Base-by-base conservation (phyloP, 2,329 filamentous ascomycete species). In the Dactylellina drechsleri region DNA sequence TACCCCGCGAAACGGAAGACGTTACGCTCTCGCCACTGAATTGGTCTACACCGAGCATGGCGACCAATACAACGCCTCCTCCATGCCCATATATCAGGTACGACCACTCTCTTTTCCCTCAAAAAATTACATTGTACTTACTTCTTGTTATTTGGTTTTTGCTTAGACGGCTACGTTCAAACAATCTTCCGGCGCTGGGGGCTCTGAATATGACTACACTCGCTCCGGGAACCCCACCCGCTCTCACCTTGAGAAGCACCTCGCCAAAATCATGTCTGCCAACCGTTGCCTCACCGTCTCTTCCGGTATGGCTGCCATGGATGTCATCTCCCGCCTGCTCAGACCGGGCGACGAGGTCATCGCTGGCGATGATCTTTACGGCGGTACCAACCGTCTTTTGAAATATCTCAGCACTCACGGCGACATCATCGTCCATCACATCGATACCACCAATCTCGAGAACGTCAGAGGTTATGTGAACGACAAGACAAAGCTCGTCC, bases 231-330 rank as follows among this genome's bases (percentile, higher is more conserved):
- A 99, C 82, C 95, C 95, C 16, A 99, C 95, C 71, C 89, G 95
- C 78, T 96, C 94, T 40, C 95, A 99, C 81, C 88, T 99, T 77
- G 95, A 99, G 85, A 89, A 94, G 72, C 95, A 99, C 83, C 86
- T 99, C 79, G 95, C 96, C 80, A 99, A 99, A 87, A 96, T 99
- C 82, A 99, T 99, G 96, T 93, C 92, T 79, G 95, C 95, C 53
- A 89, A 89, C 80, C 91, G 96, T 67, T 92, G 92, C 8, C 87
- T 99, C 59, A 94, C 96, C 57, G 94, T 98, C 52, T 93, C 93
- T 64, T 98, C 94, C 0, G 95, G 95, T 70, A 99, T 99, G 95
- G 95, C 93, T 62, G 95, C 95, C 23, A 85, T 98, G 80, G 95
- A 99, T 83, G 94, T 99, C 77, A 97, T 99, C 78, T 96, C 93